Conservation (phyloP, 2,329 filamentous ascomycete genomes). For the Xylariaceae sp. region DNA sequence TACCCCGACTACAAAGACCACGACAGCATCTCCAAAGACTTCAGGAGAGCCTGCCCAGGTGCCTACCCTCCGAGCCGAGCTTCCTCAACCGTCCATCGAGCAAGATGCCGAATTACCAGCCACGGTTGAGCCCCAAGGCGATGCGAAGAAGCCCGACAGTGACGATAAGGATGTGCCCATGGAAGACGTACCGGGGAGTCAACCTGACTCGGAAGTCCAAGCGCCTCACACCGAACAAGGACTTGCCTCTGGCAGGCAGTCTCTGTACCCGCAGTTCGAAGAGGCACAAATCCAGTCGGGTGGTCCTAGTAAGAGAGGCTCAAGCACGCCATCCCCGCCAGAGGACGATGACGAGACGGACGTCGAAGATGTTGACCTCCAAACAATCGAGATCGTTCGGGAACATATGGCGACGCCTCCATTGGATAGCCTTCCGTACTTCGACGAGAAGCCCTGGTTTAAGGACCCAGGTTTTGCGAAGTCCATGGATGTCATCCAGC, state of each 20-base stretch:
- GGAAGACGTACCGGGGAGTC: slow-evolving; percentile 25
- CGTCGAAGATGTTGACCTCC: slow-evolving; percentile 44
- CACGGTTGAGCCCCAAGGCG: slow-evolving; percentile 3
- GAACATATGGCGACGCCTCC: slow-evolving; percentile 48
- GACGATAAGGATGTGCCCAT: slow-evolving; percentile 28
- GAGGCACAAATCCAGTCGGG: slow-evolving; percentile 18
- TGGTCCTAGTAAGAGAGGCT: slow-evolving; percentile 20
- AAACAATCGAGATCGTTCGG: slow-evolving; percentile 41
- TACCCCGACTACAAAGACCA: slow-evolving; percentile 10
- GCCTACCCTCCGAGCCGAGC: slow-evolving; percentile 10
- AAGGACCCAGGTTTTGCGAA: slow-evolving; percentile 38
- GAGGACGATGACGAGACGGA: slow-evolving; percentile 48
- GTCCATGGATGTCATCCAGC: slow-evolving; percentile 30
- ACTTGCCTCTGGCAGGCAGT: slow-evolving; percentile 13
- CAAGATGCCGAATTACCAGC: slow-evolving; percentile 16
- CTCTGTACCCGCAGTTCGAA: slow-evolving; percentile 18
- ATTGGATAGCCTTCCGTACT: slow-evolving; percentile 44
- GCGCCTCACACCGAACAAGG: slow-evolving; percentile 6
- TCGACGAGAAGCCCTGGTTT: slow-evolving; percentile 38
- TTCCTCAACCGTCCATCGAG: slow-evolving; percentile 21
- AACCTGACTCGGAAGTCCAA: slow-evolving; percentile 12
- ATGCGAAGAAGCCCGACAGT: slow-evolving; percentile 14
- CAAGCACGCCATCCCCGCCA: slow-evolving; percentile 41
- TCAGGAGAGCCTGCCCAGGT: slow-evolving; percentile 4
- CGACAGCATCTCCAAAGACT: slow-evolving; percentile 8